Base-by-base conservation (phyloP, 1,284 basidiomycete genomes). In the Trichosporon coremiiforme region DNA sequence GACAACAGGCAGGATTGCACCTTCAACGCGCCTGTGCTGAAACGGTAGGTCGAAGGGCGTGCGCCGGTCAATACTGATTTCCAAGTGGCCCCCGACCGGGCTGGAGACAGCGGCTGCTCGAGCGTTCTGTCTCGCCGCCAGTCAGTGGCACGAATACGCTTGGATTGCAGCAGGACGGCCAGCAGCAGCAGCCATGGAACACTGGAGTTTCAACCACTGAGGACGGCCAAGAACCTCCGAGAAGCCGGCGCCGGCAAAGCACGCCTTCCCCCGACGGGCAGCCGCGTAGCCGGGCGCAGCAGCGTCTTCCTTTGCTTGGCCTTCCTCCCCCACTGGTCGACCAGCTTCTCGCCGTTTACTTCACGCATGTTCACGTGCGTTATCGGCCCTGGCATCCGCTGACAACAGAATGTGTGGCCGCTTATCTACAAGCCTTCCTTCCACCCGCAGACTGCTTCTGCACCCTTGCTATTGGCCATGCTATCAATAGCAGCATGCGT, bases 341-440 rank as follows among this genome's bases (percentile, higher is more conserved):
- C 67, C 71, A 76, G 67, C 70, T 81, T 10, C 71, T 81, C 15
- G 75, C 77, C 3, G 72, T 78, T 2, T 81, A 80, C 70, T 79
- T 79, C 66, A 79, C 79, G 2, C 79, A 80, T 68, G 76, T 80
- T 15, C 79, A 82, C 41, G 78, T 78, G 55, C 68, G 79, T 65
- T 20, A n/a, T 17, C n/a, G 2, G 68, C 4, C 2, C 1, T n/a
- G 4, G 4, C 4, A 2, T 38, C 17, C 13, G n/a, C 68, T 60
- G n/a, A 66, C 68, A 2, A 0, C 72, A 82, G 79, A 82, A 81
- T 70, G 78, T 80, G 33, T 83, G 81, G 81, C 81, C 81, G 17
- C 53, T 83, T 31, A 75, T 83, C 13, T 80, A 78, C 75, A 83
- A 83, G 71, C 77, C 80, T 1, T 69, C 75, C 22, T 83, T 83